Evolutionary conservation across 1,284 basidiomycete species (phyloP), one percentile per base, ranked within the genome.

Genomic region (Papiliotrema laurentii): DNA sequence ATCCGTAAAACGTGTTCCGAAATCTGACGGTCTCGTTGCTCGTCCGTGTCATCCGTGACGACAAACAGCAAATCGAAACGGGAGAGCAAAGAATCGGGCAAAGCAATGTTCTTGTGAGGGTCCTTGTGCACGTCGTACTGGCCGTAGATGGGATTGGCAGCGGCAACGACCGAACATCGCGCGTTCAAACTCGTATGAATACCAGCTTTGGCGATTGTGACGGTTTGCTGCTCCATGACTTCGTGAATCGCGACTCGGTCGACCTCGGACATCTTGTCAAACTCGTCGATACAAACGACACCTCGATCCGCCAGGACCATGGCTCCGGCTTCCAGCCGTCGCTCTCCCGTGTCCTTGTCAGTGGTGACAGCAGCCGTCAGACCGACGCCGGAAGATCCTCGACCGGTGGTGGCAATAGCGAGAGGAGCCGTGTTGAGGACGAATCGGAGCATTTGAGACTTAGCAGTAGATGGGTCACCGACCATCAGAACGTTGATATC

Each of bases 401-500:
- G 82, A 60, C 96, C 96, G 2, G 96, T 98, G 4, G 96, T 99
- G 2, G 94, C 94, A 61, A 99, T 97, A 4, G 96, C 96, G 30
- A 98, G 79, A 22, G 96, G 94, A 4, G 96, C 96, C 7, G 90
- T 97, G 64, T 90, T 87, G 54, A 98, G 81, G 26, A 99, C 90
- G 72, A 98, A 98, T 47, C 94, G 87, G 41, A 99, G 80, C 72
- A 99, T 80, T 71, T 99, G 96, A 40, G 88, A 92, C 77, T 99
- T 99, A 33, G 96, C 96, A 0, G 96, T 98, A 13, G 87, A 90
- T 3, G 96, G 96, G 74, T 99, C 96, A 58, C 96, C 96, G 56
- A 99, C 92, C 94, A 99, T 97, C 64, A 98, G 83, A 64, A 98
- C 81, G 75, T 99, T 99, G 80, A 99, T 98, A 73, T 99, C 96